phyloP scores from a whole-genome alignment of 2,329 filamentous ascomycete species.

The Arthrobotrys entomopaga region DNA sequence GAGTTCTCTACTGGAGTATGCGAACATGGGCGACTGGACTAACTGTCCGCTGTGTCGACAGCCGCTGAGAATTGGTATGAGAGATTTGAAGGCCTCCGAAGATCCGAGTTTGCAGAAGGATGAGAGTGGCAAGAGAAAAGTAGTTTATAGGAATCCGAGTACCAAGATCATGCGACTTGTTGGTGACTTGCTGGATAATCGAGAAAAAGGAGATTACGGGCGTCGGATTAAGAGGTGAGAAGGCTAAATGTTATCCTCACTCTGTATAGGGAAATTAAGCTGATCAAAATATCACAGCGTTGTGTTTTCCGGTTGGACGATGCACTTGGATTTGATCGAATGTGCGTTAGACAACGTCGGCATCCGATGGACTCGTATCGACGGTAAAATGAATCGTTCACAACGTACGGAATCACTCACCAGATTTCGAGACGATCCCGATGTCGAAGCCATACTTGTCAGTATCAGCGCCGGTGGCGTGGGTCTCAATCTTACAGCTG shows the following conservation, averaged over 20 bases:
- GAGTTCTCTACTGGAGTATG: conserved; percentile 46
- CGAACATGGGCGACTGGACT: conserved; percentile 55
- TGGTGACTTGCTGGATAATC: conserved; percentile 74
- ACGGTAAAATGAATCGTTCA: conserved; percentile 58
- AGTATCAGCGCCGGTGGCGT: conserved; percentile 61
- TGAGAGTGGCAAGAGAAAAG: conserved; percentile 67
- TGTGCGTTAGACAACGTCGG: conserved; percentile 58
- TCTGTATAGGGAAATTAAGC: conserved; percentile 78
- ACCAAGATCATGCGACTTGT: conserved; percentile 89
- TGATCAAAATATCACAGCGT: conserved; percentile 66
- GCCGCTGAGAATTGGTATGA: conserved; percentile 72
- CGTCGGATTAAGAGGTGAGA: conserved; percentile 78
- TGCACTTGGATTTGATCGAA: conserved; percentile 56
- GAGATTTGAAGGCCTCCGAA: conserved; percentile 72
- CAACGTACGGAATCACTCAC: conserved; percentile 57
- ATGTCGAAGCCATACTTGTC: conserved; percentile 59
- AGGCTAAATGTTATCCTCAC: conserved; percentile 68
- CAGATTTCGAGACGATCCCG: conserved; percentile 57
- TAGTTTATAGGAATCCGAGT: conserved; percentile 82
- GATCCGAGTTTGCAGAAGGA: conserved; percentile 64
- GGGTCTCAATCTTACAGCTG: conserved; percentile 56
- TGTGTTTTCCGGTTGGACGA: conserved; percentile 60
- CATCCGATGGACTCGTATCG: conserved; percentile 59
- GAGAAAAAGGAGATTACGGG: conserved; percentile 71
- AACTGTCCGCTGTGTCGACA: conserved; percentile 75